Percentiles rank a stretch among this genome's conserved stretches.
phyloP scores from a whole-genome alignment of 345 rosid species.

The Aquilaria sinensis region DNA sequence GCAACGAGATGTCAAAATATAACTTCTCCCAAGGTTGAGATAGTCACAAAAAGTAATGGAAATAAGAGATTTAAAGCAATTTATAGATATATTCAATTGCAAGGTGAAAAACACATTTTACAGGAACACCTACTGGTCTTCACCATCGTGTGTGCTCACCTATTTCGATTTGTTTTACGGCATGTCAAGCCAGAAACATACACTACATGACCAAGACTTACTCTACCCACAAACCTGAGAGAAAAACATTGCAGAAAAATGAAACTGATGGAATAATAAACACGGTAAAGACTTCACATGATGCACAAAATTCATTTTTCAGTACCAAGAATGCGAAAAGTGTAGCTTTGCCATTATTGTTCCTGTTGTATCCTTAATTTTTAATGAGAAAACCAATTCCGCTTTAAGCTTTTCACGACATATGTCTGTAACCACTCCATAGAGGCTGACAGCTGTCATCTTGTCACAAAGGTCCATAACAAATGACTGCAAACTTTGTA shows the following conservation, averaged over 20 bases:
- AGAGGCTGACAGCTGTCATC: constrained; percentile 83
- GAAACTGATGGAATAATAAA: background rate
- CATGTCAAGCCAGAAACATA: constrained; percentile 78
- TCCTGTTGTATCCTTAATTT: constrained; percentile 70
- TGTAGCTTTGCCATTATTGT: constrained; percentile 70
- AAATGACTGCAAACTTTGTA: constrained; percentile 56
- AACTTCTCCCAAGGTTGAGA: background rate
- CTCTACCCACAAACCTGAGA: constrained; percentile 81
- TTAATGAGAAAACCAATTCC: constrained; percentile 50
- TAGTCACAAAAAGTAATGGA: background rate
- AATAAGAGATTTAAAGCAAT: background rate
- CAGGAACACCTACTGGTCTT: too few species aligned
- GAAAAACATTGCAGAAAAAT: background rate
- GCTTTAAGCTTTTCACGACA: constrained; percentile 34
- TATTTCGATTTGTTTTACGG: constrained; percentile 36
- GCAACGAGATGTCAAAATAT: background rate
- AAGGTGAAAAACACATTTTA: background rate
- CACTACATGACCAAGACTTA: constrained; percentile 66
- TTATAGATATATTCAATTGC: background rate
- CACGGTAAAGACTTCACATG: background rate
- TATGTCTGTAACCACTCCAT: constrained; percentile 58
- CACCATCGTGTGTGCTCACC: constrained; percentile 31
- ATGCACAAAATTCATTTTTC: background rate
- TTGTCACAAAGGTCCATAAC: constrained; percentile 62
- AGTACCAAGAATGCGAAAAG: constrained; percentile 65